A percentile compares a stretch with the other conserved stretches of the same genome.
Evolutionary conservation across 202 grass and related monocot genomes (phyloP).

Genomic region (Tripidium arundinaceum): DNA sequence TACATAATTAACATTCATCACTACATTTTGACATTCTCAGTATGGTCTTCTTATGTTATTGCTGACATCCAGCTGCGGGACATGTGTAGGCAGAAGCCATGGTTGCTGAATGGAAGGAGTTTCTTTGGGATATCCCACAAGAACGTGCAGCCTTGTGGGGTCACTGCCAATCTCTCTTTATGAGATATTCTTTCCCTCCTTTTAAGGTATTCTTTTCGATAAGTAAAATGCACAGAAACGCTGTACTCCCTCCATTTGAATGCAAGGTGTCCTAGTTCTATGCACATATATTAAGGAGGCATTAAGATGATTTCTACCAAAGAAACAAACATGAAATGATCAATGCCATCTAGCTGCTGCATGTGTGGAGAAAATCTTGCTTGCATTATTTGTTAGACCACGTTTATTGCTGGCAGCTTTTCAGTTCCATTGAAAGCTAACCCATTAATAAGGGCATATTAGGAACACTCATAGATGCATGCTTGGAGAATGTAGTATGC

Average conservation of each 20-base stretch:
- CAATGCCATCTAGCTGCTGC: background rate
- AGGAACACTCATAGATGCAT: background rate
- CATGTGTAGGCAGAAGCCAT: conserved; percentile 86
- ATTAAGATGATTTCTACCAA: background rate
- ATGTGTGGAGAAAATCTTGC: background rate
- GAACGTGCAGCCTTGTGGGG: conserved; percentile 97
- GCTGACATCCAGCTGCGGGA: conserved; percentile 9
- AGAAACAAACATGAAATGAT: background rate
- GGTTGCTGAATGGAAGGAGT: conserved; percentile 98
- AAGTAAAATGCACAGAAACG: conserved; percentile 11
- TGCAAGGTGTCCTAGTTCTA: background rate
- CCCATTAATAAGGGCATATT: background rate
- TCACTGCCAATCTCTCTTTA: conserved; percentile 88
- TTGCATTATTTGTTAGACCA: background rate
- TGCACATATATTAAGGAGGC: background rate
- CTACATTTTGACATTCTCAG: conserved; percentile 12
- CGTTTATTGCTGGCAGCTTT: background rate
- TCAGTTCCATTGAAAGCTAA: background rate
- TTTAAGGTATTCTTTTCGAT: conserved; percentile 48
- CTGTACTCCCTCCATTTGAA: background rate
- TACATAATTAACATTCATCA: background rate
- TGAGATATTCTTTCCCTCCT: conserved; percentile 78
- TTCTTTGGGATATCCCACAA: conserved; percentile 96
- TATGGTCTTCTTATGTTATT: conserved; percentile 18
- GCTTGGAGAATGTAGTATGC: background rate